Evolutionary conservation across 495 filamentous ascomycete genomes (phyloP), one percentile per base, ranked within the genome.

Genomic region (Terfezia claveryi): DNA sequence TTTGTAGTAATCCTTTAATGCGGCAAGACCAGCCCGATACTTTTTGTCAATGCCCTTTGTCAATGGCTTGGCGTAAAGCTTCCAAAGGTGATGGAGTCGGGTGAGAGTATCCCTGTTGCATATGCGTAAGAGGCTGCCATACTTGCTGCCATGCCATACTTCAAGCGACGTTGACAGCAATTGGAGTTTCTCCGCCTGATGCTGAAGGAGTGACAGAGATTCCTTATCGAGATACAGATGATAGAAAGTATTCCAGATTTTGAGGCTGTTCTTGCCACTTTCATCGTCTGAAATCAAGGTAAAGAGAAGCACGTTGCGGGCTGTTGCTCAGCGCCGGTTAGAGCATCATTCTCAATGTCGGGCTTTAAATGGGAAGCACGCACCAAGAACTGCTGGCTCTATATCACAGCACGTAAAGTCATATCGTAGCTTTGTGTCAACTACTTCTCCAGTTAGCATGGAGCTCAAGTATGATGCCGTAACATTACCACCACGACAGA

Each of bases 231-330:
- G 59, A 54, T 68, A 70, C 23, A 73, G 49, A 58, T 79, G 67
- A 57, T 78, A 78, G 57, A 73, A 80, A 55, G 77, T 69, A 37
- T 73, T 68, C 76, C 74, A 80, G 8, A 77, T 64, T 23, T 56
- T 49, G 2, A 58, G 54, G 32, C 49, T 14, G 11, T 65, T 58
- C 11, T 57, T 54, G 10, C 46, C 60, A 4, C 38, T 37, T 36
- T 17, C 56, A 12, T 61, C 55, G 36, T 75, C 72, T 6, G 71
- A 52, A 50, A 76, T 59, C 4, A 77, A 60, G 8, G 70, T 70
- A 36, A 74, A 63, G 0, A 76, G 55, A 8, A 80, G 44, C 53
- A 77, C 63, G 55, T 80, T 78, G 10, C 75, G 69, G 14, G 75
- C 76, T 74, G 23, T 14, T 20, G 14, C 41, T 46, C 41, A 46